Evolutionary conservation across 768 basidiomycete genomes (phyloP), one percentile per base, ranked within the genome.

Genomic region (Mycena galopus): DNA sequence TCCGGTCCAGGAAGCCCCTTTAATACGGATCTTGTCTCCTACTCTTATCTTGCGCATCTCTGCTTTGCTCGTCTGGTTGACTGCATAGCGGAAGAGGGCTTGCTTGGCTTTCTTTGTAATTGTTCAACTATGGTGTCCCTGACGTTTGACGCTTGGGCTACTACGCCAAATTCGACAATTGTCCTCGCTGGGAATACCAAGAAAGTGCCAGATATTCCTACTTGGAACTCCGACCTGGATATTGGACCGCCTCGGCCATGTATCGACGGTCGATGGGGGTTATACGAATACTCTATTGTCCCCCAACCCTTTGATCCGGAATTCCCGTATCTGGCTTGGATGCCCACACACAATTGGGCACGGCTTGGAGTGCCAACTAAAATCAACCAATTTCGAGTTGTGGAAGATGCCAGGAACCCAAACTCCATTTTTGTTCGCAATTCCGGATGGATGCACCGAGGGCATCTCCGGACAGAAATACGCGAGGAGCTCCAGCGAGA

Each of bases 141-240:
- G 42, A 11, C 16, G 17, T 42, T 42, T 42, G 42, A 42, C 17
- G 42, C 42, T 19, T 42, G 42, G 42, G 42, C 42, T 19, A 42
- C 35, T 37, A 37, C 35, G 14, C 35, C 35, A 14, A 53, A 39
- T 1, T 14, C 21, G 1, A 60, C 58, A 2, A 27, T 68, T 12
- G 58, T 68, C 7, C 6, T 68, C 11, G 58, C 35, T n/a, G 25
- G 67, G 23, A 68, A 68, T n/a, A 68, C 67, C 7, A 50, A 39
- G 16, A 4, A 68, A 9, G 17, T 68, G 1, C 67, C 67, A 2
- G 50, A 39, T 27, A 16, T 60, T 21, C 57, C 55, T 8, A 8
- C 10, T 3, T 56, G 65, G 65, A 57, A 56, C n/a, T n/a, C 19
- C 2, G 8, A 4, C 2, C 25, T 29, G 14, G 35, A 37, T 19